Evolutionary conservation across 2,329 filamentous ascomycete species (phyloP).

Genomic region (Ophiostoma piceae): DNA sequence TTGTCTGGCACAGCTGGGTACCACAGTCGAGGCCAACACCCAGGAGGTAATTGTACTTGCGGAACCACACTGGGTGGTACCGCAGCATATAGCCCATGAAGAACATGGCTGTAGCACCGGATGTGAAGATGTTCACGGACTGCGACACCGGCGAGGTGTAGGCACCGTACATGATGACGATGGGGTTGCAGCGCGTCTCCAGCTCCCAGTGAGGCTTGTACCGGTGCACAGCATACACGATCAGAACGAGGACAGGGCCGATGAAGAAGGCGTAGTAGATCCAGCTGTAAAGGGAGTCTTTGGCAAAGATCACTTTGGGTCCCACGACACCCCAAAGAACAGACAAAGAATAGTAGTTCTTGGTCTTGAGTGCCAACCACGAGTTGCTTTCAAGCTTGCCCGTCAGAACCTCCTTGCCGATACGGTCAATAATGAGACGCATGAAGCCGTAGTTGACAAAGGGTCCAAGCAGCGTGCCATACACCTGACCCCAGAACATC

Average conservation of each 20-base stretch:
- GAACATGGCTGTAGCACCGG: conserved; percentile 29
- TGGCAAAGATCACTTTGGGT: conserved; percentile 32
- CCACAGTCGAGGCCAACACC: conserved; percentile 38
- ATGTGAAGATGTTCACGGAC: conserved; percentile 32
- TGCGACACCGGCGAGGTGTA: conserved; percentile 31
- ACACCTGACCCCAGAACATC: conserved; percentile 36
- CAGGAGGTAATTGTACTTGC: conserved; percentile 42
- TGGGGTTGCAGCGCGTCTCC: conserved; percentile 31
- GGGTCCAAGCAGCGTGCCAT: conserved; percentile 34
- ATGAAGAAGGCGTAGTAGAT: conserved; percentile 33
- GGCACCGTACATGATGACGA: conserved; percentile 32
- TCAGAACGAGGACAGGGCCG: conserved; percentile 30
- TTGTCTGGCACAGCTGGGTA: conserved; percentile 31
- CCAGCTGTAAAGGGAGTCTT: conserved; percentile 30
- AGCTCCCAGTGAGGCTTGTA: conserved; percentile 32
- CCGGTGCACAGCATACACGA: conserved; percentile 30
- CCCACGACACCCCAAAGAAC: conserved; percentile 37
- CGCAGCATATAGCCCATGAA: conserved; percentile 34
- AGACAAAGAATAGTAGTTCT: conserved; percentile 33
- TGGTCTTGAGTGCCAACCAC: conserved; percentile 33
- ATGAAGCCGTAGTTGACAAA: conserved; percentile 35
- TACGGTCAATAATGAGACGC: conserved; percentile 31
- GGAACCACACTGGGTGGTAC: conserved; percentile 37
- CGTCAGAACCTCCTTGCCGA: conserved; percentile 29
- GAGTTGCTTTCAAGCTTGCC: conserved; percentile 28